Base-by-base conservation (phyloP, 75 land plant genomes). In the Pinus albicaulis region DNA sequence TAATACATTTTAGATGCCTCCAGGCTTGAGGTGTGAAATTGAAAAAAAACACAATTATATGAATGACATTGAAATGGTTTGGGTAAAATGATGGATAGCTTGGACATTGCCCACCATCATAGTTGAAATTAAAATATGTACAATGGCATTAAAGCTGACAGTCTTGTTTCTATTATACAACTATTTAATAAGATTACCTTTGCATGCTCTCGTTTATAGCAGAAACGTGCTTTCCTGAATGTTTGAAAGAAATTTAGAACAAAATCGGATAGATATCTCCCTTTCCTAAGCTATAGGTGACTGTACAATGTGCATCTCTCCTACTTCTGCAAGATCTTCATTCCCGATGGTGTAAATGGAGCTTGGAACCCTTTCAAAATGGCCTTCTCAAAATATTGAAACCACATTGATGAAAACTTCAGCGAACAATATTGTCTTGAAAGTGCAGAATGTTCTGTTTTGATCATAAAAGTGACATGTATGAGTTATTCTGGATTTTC, bases 401-500 rank as follows among this genome's bases (percentile, higher is more conserved):
- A 10, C 53, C 53, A 48, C 12, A 48, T 66, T 62, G 44, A 28
- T 36, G 38, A 66, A 66, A 66, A 4, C 0, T 36, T 36, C 13
- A 34, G n/a, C 11, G 13, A 19, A 41, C 11, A 12, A 38, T 38
- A 16, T 19, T 14, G 10, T 20, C 5, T 68, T 38, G 71, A 41
- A 68, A 68, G 52, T 38, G 23, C 22, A 38, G 52, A 10, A 19
- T 6, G 1, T 34, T 65, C 36, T 17, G 16, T 65, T 65, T 65
- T 48, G 53, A 34, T 53, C n/a, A 23, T 76, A 38, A n/a, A 60
- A 76, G 14, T 19, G 17, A 6, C 20, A 41, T 60, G 13, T 52
- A 38, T 61, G 38, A 16, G 41, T 36, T 59, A n/a, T 76, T 63
- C 26, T n/a, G n/a, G n/a, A n/a, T 60, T 59, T 34, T 75, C 22